These are phyloP conservation scores for Hericium rajendrae DNA, from an alignment of 768 basidiomycete genomes.

Conservation along the genomic window DNA sequence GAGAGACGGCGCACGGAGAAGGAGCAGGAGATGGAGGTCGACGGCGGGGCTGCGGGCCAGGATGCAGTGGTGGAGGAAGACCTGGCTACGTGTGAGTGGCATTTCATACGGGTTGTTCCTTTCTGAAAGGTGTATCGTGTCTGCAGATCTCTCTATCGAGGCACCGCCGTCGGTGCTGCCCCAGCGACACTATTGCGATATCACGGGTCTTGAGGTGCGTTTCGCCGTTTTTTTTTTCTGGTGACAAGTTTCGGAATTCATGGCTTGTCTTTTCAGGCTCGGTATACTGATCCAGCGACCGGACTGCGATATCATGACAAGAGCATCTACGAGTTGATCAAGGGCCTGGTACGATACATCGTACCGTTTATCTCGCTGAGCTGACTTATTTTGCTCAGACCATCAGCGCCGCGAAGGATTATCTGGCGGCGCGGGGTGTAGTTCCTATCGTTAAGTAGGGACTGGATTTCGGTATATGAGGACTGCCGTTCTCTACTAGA, in stretches of 20 bases:
- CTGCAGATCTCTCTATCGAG: constrained; percentile 67
- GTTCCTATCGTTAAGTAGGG: constrained; percentile 26
- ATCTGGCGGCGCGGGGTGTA: constrained; percentile 46
- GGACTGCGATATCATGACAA: constrained; percentile 78
- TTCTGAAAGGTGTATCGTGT: neutral
- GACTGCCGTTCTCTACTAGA: too few relatives aligned
- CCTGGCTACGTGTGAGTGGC: constrained; percentile 54
- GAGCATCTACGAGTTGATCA: constrained; percentile 77
- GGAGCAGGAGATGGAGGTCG: constrained; percentile 46
- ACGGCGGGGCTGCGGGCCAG: constrained; percentile 26
- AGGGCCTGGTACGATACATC: constrained; percentile 46
- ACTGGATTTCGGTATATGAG: neutral
- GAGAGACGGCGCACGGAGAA: constrained; percentile 45
- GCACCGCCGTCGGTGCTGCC: constrained; percentile 78
- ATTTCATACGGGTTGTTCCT: neutral
- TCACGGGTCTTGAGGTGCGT: constrained; percentile 70
- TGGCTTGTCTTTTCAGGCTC: constrained; percentile 37
- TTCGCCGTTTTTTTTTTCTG: neutral
- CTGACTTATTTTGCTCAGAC: constrained; percentile 33
- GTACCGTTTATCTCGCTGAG: neutral
- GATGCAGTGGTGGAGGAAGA: constrained; percentile 40
- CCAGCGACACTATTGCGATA: constrained; percentile 73
- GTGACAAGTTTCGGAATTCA: neutral
- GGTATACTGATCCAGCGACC: constrained; percentile 76
- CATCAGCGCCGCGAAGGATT: constrained; percentile 63